Conservation (phyloP, 106 monocot species). For the Apostasia shenzhenica region DNA sequence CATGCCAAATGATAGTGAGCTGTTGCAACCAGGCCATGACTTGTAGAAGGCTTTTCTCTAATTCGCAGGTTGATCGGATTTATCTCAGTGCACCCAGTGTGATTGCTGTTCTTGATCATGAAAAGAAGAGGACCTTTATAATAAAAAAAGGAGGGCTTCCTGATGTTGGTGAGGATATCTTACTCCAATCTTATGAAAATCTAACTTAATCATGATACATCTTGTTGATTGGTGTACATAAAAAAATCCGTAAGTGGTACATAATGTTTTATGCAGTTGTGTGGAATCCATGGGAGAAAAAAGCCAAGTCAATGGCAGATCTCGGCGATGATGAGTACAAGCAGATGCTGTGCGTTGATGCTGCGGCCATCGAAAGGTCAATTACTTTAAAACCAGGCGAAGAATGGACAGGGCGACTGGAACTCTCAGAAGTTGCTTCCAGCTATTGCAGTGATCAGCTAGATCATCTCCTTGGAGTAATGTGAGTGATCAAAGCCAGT, state of each 20-base stretch:
- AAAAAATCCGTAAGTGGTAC: not conserved
- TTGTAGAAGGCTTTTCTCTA: not conserved
- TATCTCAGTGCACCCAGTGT: slow-evolving; percentile 77
- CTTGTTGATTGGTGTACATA: not conserved
- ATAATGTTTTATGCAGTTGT: slow-evolving; percentile 38
- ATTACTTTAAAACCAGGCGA: slow-evolving; percentile 68
- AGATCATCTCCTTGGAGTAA: not conserved
- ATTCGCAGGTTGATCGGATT: slow-evolving; percentile 79
- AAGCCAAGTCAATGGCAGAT: slow-evolving; percentile 60
- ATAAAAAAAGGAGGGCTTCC: slow-evolving; percentile 87
- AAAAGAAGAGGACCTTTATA: slow-evolving; percentile 79
- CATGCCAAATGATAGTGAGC: too few relatives aligned
- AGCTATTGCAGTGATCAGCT: slow-evolving; percentile 47
- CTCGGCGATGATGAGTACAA: slow-evolving; percentile 86
- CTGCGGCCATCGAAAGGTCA: slow-evolving; percentile 48
- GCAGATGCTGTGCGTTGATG: slow-evolving; percentile 85
- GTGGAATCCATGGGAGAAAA: slow-evolving; percentile 97
- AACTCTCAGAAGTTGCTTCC: slow-evolving; percentile 62
- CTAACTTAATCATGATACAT: not conserved
- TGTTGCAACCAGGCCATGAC: too few relatives aligned
- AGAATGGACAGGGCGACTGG: slow-evolving; percentile 77
- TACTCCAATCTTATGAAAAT: too few relatives aligned
- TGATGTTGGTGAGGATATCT: slow-evolving; percentile 58
- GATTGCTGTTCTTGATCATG: slow-evolving; percentile 83
- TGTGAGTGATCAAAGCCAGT: not conserved